Percentiles rank a stretch among this genome's conserved stretches.
Conservation (phyloP, 192 early-diverging fungal genomes). For the Spizellomyces sp. region DNA sequence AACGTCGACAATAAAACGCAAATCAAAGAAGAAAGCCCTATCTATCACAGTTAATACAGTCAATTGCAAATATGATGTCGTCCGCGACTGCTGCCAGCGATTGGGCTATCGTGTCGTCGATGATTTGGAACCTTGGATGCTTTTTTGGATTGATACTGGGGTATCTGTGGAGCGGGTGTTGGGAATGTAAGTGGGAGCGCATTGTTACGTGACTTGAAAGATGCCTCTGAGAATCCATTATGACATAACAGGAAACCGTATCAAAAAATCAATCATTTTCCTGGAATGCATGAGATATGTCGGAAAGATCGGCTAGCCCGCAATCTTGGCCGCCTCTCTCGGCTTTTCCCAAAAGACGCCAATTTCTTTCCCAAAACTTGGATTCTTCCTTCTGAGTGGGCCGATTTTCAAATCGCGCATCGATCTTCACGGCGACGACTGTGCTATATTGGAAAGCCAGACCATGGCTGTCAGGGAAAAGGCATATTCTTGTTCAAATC, state of each 20-base stretch:
- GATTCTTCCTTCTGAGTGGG: slow-evolving; percentile 54
- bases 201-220: neutral
- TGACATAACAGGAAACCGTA: slow-evolving; percentile 42
- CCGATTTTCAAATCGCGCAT: slow-evolving; percentile 38
- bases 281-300: slow-evolving; percentile 68
- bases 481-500: slow-evolving; percentile 36
- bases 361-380: slow-evolving; percentile 61
- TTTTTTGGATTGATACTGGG: slow-evolving; percentile 63
- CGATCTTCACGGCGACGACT: slow-evolving; percentile 4
- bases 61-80: slow-evolving; percentile 59
- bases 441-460: slow-evolving; percentile 60
- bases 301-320: slow-evolving; percentile 60
- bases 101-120: slow-evolving; percentile 46
- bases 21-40: neutral
- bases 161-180: slow-evolving; percentile 57
- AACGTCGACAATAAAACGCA: too few species aligned
- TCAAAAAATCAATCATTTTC: slow-evolving; percentile 65
- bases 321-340: slow-evolving; percentile 49
- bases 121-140: slow-evolving; percentile 38
- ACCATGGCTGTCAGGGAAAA: slow-evolving; percentile 56
- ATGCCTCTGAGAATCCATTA: neutral
- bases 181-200: slow-evolving; percentile 40
- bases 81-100: slow-evolving; percentile 34
- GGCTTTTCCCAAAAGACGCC: slow-evolving; percentile 55
- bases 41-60: slow-evolving; percentile 15